Base-by-base conservation (phyloP, 805 yeast genomes). In the Torulaspora maleeae region DNA sequence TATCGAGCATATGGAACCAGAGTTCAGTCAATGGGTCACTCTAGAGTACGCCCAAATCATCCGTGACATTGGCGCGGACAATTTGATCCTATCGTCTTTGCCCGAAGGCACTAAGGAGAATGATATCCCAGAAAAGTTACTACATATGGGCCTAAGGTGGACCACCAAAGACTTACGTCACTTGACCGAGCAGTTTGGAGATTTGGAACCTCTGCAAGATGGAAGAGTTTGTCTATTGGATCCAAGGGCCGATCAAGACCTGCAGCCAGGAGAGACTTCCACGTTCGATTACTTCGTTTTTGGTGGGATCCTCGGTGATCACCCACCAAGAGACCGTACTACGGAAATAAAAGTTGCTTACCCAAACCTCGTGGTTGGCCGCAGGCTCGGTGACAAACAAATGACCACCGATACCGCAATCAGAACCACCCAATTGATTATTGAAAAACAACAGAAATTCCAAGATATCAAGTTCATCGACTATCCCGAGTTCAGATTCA, bases 381-480 rank as follows among this genome's bases (percentile, higher is more conserved):
- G 93, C 69, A 77, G 96, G 63, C 73, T 91, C 43, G 98, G 96
- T 2, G 77, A 73, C 41, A 77, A 84, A 53, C 99, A 91, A 64
- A 93, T 91, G 98, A 88, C 98, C 13, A 91, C 99, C 0, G 99
- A 91, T 62, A 91, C 99, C 1, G 98, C 98, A 0, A 83, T 93
- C 27, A 78, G 99, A 66, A 88, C 95, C 15, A 88, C 97, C 1
- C 89, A 88, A 58, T 61, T 76, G 36, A 90, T 91, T 24, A 70
- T 87, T n/a, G 79, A 81, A 47, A 75, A 77, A 35, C 68, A 74
- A 43, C 70, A 56, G 1, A 61, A 65, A 19, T 85, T 91, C 56
- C 86, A 84, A 51, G 77, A 85, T 41, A 87, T 93, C 50, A 77
- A 78, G 45, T 91, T 87, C 63, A 79, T 91, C 42, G 98, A 93